A percentile compares a stretch with the other conserved stretches of the same genome.
Conservation (phyloP, 352 stramenopile species). For the Globisporangium splendens region DNA sequence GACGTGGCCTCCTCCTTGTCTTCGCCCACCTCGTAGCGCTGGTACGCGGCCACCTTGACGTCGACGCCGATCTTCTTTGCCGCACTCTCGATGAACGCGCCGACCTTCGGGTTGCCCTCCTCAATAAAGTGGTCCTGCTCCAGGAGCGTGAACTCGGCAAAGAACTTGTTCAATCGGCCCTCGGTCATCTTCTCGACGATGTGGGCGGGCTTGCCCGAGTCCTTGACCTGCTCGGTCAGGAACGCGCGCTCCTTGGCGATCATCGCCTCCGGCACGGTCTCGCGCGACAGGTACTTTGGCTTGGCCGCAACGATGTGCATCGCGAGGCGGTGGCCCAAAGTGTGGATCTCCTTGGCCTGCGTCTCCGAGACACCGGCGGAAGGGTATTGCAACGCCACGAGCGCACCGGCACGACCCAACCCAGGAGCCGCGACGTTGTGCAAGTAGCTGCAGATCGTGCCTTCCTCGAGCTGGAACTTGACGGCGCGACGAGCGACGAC, state of each 20-base stretch:
- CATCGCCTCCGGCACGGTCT: constrained; percentile 77
- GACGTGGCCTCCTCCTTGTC: constrained; percentile 39
- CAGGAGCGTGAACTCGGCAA: constrained; percentile 89
- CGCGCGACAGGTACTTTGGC: constrained; percentile 87
- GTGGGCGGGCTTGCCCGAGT: constrained; percentile 85
- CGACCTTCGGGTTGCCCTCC: constrained; percentile 88
- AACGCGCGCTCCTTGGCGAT: constrained; percentile 91
- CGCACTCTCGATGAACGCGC: constrained; percentile 63
- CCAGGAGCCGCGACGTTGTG: constrained; percentile 73
- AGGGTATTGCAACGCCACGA: constrained; percentile 88
- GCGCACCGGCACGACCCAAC: constrained; percentile 76
- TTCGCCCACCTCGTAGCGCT: constrained; percentile 71
- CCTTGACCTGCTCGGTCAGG: constrained; percentile 85
- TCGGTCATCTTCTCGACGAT: constrained; percentile 95
- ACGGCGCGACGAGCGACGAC: constrained; percentile 72
- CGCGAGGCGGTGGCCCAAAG: constrained; percentile 89
- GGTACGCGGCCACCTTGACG: constrained; percentile 58
- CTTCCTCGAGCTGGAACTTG: constrained; percentile 61
- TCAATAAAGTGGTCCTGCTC: constrained; percentile 94
- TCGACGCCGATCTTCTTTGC: constrained; percentile 66
- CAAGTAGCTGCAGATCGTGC: constrained; percentile 82
- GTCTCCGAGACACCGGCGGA: constrained; percentile 39
- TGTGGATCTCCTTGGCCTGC: constrained; percentile 53
- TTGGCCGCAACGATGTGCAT: constrained; percentile 97
- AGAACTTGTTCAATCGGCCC: constrained; percentile 93